These are phyloP conservation scores for Kregervanrija pseudodelftensis DNA, from an alignment of 805 yeast genomes.

Conservation along the genomic window DNA sequence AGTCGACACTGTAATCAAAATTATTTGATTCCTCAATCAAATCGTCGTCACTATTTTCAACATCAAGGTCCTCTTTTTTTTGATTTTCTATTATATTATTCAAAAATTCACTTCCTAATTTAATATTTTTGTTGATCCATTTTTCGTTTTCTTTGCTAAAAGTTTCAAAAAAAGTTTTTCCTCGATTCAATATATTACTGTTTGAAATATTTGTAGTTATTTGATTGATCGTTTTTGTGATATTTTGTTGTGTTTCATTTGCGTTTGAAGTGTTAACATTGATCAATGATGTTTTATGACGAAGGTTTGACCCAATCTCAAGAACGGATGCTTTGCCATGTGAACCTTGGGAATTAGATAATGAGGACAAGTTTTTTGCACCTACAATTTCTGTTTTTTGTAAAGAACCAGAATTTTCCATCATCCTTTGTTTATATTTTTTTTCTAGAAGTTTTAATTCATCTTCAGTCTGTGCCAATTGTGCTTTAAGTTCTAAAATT, in stretches of 20 bases:
- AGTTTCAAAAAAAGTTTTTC: slow-evolving; percentile 21
- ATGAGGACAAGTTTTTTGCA: no score
- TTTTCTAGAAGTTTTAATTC: slow-evolving; percentile 32
- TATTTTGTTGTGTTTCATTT: slow-evolving; percentile 7
- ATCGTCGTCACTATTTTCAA: neutral
- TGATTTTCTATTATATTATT: slow-evolving; percentile 9
- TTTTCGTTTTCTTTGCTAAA: slow-evolving; percentile 20
- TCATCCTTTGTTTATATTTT: slow-evolving; percentile 18
- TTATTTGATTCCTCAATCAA: slow-evolving; percentile 14
- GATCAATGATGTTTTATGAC: slow-evolving; percentile 7
- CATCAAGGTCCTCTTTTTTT: neutral
- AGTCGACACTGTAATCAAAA: slow-evolving; percentile 21
- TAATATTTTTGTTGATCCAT: slow-evolving; percentile 15
- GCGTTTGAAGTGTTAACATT: slow-evolving; percentile 5
- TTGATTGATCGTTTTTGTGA: slow-evolving; percentile 16
- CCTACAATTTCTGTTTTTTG: no score
- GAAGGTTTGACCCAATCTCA: neutral
- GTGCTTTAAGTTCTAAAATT: slow-evolving; percentile 41
- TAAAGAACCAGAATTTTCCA: no score
- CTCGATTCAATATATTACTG: slow-evolving; percentile 18
- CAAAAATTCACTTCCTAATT: slow-evolving; percentile 10
- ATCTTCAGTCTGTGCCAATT: slow-evolving; percentile 32
- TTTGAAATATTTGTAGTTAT: slow-evolving; percentile 20
- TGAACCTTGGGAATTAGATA: no score
- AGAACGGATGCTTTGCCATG: slow-evolving; percentile 1